These are phyloP conservation scores for Emericellopsis terricola DNA, from an alignment of 495 filamentous ascomycete species.

Conservation along the genomic window DNA sequence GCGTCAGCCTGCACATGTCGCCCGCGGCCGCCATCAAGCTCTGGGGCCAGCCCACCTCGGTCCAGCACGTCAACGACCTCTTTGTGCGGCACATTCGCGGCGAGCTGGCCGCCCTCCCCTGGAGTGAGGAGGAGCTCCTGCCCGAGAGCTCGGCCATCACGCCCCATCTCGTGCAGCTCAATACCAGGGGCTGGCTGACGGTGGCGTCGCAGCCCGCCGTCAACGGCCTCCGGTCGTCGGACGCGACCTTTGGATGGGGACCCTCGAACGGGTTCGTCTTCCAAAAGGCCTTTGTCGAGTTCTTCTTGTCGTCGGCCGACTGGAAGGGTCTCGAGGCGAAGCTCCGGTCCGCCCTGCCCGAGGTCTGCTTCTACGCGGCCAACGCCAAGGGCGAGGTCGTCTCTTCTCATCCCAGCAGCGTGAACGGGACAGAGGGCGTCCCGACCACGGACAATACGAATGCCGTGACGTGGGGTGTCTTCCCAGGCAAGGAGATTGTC, in stretches of 20 bases:
- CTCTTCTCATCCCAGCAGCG: constrained; percentile 33
- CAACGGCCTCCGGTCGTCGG: constrained; percentile 56
- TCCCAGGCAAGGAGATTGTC: constrained; percentile 90
- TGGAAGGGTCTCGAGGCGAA: constrained; percentile 46
- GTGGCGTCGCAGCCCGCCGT: constrained; percentile 93
- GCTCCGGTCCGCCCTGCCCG: constrained; percentile 34
- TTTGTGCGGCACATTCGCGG: constrained; percentile 69
- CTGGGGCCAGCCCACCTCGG: constrained; percentile 61
- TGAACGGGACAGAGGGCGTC: constrained; percentile 5
- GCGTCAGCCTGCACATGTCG: constrained; percentile 73
- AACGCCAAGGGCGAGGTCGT: constrained; percentile 55
- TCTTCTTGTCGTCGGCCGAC: constrained; percentile 60
- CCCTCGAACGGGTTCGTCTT: constrained; percentile 87
- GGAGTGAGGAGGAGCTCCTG: constrained; percentile 81
- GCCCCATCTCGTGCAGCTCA: constrained; percentile 52
- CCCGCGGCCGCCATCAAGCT: constrained; percentile 57
- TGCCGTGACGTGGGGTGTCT: constrained; percentile 93
- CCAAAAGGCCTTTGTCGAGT: constrained; percentile 95
- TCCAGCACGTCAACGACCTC: constrained; percentile 51
- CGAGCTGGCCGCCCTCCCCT: constrained; percentile 61
- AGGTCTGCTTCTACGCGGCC: constrained; percentile 69
- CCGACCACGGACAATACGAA: constrained; percentile 54
- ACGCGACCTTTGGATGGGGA: constrained; percentile 87
- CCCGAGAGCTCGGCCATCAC: constrained; percentile 71
- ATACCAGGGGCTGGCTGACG: constrained; percentile 83